A percentile compares a stretch with the other conserved stretches of the same genome.
These are phyloP conservation scores for Populus davidiana DNA, from an alignment of 345 rosid genomes.

Conservation along the genomic window DNA sequence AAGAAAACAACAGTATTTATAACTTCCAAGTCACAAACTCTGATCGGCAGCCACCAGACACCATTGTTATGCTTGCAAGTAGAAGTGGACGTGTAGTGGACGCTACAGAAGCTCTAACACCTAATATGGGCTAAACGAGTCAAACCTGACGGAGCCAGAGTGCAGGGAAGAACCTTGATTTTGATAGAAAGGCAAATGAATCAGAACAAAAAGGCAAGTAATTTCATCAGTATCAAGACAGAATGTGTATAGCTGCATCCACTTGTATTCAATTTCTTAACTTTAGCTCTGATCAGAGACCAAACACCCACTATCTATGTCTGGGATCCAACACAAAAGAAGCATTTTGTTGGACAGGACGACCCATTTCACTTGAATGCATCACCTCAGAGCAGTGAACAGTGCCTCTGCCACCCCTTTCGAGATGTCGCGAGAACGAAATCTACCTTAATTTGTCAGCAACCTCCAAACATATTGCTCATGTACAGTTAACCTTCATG, in stretches of 20 bases:
- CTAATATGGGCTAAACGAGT: conserved; percentile 16
- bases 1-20: background rate
- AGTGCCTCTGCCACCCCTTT: conserved; percentile 17
- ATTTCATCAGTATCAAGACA: conserved; percentile 46
- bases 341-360: conserved; percentile 27
- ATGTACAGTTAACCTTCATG: conserved; percentile 34
- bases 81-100: background rate
- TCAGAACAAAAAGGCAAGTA: conserved; percentile 70
- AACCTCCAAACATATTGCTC: conserved; percentile 40
- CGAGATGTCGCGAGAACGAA: conserved; percentile 25
- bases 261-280: conserved; percentile 66
- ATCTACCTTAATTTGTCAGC: conserved; percentile 53
- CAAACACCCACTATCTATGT: conserved; percentile 66
- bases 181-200: conserved; percentile 78
- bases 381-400: conserved; percentile 28
- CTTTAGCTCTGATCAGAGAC: conserved; percentile 48
- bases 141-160: conserved; percentile 35
- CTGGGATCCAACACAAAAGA: conserved; percentile 45
- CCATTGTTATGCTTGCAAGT: background rate
- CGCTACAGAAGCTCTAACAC: background rate
- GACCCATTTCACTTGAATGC: conserved; percentile 16
- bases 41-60: background rate
- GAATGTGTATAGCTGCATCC: conserved; percentile 50
- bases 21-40: background rate
- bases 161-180: conserved; percentile 49